phyloP scores from a whole-genome alignment of 2,329 filamentous ascomycete species.

The Verticillium klebahnii region DNA sequence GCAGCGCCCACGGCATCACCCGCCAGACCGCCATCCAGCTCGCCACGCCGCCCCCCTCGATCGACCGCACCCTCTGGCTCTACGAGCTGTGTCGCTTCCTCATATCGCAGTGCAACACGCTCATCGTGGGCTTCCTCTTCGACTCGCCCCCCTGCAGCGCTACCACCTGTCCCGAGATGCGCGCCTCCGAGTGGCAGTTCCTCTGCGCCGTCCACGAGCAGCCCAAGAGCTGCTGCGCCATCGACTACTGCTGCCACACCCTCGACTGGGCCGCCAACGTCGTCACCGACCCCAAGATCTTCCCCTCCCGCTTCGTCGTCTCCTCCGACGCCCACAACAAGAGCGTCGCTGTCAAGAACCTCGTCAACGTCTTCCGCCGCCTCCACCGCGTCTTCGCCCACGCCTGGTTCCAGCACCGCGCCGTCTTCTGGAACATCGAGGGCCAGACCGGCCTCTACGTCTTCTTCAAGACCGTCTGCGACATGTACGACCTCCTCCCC shows the following conservation, averaged over 20 bases:
- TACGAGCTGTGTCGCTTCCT: constrained; percentile 97
- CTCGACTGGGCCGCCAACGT: constrained; percentile 96
- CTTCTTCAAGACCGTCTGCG: constrained; percentile 96
- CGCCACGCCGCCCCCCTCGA: constrained; percentile 72
- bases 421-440: constrained; percentile 93
- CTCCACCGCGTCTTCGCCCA: constrained; percentile 97
- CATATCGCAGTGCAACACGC: constrained; percentile 86
- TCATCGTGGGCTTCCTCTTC: constrained; percentile 89
- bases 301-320: constrained; percentile 74
- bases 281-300: constrained; percentile 90
- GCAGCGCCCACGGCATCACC: constrained; percentile 66
- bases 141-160: constrained; percentile 86
- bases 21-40: constrained; percentile 71
- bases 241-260: constrained; percentile 98
- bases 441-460: constrained; percentile 87
- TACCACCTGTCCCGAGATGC: constrained; percentile 93
- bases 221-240: constrained; percentile 94
- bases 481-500: constrained; percentile 82
- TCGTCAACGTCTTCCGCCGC: constrained; percentile 91
- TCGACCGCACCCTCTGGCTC: constrained; percentile 88
- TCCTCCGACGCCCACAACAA: constrained; percentile 53
- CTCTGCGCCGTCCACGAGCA: constrained; percentile 96
- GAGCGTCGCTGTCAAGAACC: constrained; percentile 67
- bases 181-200: constrained; percentile 98
- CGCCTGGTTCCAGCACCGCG: constrained; percentile 96